phyloP scores from a whole-genome alignment of 352 stramenopile species.

The Phytophthora europaea region DNA sequence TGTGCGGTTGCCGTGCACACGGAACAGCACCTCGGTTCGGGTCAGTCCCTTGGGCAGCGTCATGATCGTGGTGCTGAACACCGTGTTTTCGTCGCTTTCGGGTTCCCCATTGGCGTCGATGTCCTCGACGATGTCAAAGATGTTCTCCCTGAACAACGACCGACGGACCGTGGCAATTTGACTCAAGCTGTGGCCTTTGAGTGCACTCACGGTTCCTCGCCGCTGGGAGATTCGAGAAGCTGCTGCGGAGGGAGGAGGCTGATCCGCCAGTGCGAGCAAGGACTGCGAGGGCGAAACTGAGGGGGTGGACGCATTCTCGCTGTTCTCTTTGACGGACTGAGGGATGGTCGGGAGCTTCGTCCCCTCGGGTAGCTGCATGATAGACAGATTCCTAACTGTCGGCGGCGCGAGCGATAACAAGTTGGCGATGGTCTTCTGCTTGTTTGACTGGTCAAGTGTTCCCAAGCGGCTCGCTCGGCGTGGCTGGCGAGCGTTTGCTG shows the following conservation, averaged over 20 bases:
- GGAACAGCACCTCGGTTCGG: conserved; percentile 71
- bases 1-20: conserved; percentile 52
- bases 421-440: conserved; percentile 28
- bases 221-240: conserved; percentile 30
- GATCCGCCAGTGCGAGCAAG: conserved; percentile 18
- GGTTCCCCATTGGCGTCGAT: conserved; percentile 50
- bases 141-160: conserved; percentile 72
- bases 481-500: conserved; percentile 33
- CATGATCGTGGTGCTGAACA: conserved; percentile 75
- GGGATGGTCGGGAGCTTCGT: conserved; percentile 24
- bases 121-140: conserved; percentile 85
- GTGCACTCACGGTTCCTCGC: conserved; percentile 44
- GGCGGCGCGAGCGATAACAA: conserved; percentile 18
- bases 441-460: conserved; percentile 11
- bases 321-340: conserved; percentile 23
- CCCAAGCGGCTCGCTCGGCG: conserved; percentile 26
- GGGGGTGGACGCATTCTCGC: background rate
- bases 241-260: conserved; percentile 12
- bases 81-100: conserved; percentile 27
- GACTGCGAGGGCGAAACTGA: conserved; percentile 7
- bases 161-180: conserved; percentile 40
- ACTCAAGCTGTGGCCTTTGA: conserved; percentile 49
- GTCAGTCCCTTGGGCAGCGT: conserved; percentile 78
- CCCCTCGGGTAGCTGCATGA: conserved; percentile 32
- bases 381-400: conserved; percentile 15